Evolutionary conservation across 2,329 filamentous ascomycete species (phyloP).

Genomic region (Microcyclospora tardicrescens): DNA sequence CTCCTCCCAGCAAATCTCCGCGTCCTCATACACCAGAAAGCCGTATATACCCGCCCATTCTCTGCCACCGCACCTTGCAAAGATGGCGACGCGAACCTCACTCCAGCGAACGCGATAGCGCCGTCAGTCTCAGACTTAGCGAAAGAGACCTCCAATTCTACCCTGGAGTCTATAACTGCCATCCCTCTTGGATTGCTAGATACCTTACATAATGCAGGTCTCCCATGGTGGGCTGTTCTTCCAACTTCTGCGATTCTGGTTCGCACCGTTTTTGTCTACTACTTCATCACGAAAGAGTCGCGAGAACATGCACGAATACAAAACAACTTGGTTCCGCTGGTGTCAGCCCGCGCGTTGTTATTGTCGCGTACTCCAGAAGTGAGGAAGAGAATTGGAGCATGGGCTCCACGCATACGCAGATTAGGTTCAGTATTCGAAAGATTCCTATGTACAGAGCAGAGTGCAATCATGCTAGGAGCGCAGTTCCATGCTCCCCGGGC

Average conservation of each 20-base stretch:
- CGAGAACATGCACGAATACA: constrained; percentile 10
- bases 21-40: neutral
- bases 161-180: constrained; percentile 4
- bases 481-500: constrained; percentile 6
- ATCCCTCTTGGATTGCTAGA: constrained; percentile 10
- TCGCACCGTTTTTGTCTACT: constrained; percentile 17
- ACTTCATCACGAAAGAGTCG: constrained; percentile 8
- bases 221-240: constrained; percentile 21
- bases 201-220: constrained; percentile 13
- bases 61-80: constrained; percentile 11
- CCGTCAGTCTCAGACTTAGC: too few species aligned
- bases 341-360: neutral
- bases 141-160: too few species aligned
- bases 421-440: neutral
- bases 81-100: constrained; percentile 3
- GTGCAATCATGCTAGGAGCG: constrained; percentile 5
- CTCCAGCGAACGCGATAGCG: neutral
- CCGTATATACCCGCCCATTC: constrained; percentile 10
- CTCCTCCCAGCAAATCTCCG: neutral
- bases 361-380: neutral
- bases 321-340: constrained; percentile 10
- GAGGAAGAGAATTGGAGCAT: too few species aligned
- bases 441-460: neutral
- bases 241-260: constrained; percentile 18
- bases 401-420: neutral